These are phyloP conservation scores for Pontederia crassipes DNA, from an alignment of 176 grass and related monocot genomes.

Conservation along the genomic window DNA sequence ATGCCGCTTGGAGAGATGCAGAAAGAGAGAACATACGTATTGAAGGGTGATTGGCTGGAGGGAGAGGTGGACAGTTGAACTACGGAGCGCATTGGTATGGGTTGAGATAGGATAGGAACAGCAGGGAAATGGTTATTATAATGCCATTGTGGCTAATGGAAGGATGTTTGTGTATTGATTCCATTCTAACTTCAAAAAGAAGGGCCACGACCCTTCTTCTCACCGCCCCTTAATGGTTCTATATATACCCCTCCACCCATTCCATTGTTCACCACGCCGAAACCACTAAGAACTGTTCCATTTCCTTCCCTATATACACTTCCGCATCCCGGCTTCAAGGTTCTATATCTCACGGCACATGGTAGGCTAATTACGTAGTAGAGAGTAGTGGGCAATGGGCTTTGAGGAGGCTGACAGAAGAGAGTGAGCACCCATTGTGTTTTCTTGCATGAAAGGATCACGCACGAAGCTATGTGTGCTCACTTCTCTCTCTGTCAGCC, in stretches of 20 bases:
- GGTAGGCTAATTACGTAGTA: neutral
- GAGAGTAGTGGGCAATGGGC: neutral
- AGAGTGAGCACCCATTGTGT: constrained; percentile 11
- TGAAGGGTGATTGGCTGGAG: too few relatives aligned
- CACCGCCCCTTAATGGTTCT: neutral
- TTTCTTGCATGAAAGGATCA: constrained; percentile 4
- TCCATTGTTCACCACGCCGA: neutral
- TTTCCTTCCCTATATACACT: neutral
- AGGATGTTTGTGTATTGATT: too few relatives aligned
- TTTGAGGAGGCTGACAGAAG: constrained; percentile 8
- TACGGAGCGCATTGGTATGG: too few relatives aligned
- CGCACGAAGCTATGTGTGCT: constrained; percentile 9
- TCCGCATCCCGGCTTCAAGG: neutral
- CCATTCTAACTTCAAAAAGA: too few relatives aligned
- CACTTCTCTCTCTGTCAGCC: constrained; percentile 11
- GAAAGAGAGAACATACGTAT: too few relatives aligned
- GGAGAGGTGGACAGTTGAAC: too few relatives aligned
- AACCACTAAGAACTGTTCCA: neutral
- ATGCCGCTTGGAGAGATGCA: too few relatives aligned
- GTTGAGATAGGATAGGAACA: too few relatives aligned
- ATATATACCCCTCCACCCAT: neutral
- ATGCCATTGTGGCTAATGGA: too few relatives aligned
- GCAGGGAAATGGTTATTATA: too few relatives aligned
- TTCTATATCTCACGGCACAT: too few relatives aligned
- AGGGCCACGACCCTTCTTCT: too few relatives aligned